phyloP scores from a whole-genome alignment of 139 green algal species.

The Spirogloea muscicola region DNA sequence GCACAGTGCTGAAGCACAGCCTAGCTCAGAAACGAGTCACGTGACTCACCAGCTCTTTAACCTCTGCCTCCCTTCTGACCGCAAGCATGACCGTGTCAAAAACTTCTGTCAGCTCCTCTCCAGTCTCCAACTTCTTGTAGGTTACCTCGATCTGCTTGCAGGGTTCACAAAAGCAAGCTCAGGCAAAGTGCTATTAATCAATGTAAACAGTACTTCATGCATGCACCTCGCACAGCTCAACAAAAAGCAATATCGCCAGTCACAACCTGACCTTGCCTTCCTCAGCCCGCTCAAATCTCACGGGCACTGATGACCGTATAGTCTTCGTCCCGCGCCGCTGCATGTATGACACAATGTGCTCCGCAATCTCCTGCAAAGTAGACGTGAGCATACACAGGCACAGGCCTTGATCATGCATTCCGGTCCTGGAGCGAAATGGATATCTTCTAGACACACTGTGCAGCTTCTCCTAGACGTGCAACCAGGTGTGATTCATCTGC shows the following conservation, averaged over 20 bases:
- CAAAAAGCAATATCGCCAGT: not conserved
- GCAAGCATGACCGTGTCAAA: slow-evolving; percentile 66
- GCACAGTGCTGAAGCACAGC: no score
- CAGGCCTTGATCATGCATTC: no score
- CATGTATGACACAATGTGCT: slow-evolving; percentile 56
- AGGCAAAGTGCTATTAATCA: not conserved
- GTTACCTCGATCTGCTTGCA: slow-evolving; percentile 34
- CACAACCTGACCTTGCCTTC: not conserved
- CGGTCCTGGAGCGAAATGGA: no score
- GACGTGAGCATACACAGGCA: no score
- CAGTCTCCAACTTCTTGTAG: slow-evolving; percentile 51
- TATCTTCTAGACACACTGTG: no score
- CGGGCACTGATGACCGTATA: slow-evolving; percentile 42
- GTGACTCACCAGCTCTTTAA: slow-evolving; percentile 50
- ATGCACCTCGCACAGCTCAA: not conserved
- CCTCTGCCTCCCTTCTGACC: slow-evolving; percentile 51
- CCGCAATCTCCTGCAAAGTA: slow-evolving; percentile 52
- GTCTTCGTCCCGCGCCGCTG: slow-evolving; percentile 47
- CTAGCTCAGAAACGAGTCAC: no score
- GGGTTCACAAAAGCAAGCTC: not conserved
- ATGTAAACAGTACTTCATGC: not conserved
- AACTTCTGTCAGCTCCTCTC: slow-evolving; percentile 34
- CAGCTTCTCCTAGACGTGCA: no score
- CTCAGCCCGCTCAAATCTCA: slow-evolving; percentile 50
- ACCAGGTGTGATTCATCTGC: no score